Base-by-base conservation (phyloP, 768 basidiomycete species). In the Crassisporium funariophilum region DNA sequence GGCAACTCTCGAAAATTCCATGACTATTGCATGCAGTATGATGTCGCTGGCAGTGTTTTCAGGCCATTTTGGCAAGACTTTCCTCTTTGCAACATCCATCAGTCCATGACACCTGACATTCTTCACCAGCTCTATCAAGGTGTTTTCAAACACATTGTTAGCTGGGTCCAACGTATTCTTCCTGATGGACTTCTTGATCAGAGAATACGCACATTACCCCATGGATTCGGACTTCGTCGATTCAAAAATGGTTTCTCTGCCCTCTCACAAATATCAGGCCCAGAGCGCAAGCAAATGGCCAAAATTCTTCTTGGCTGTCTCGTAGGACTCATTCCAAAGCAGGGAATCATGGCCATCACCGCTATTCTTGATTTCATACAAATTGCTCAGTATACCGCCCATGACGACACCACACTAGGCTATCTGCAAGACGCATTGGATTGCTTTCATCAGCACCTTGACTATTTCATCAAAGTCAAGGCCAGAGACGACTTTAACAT, bases 161-260 rank as follows among this genome's bases (percentile, higher is more conserved):
- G 6, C 4, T 59, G 58, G 58, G 48, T 49, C 20, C 27, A 50
- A 31, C 2, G 2, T 1, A 40, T 52, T 25, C 23, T 58, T 9
- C 12, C 33, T 3, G 44, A 45, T 4, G 24, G 25, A 0, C 41
- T 57, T 1, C 41, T 52, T 2, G 68, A 70, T 29, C 15, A 25
- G 4, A 34, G 47, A 2, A 48, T 58, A 45, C 68, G 2, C 68
- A 71, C 12, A 62, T 75, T 59, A 25, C 76, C 66, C 4, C 41
- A 39, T 2, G 50, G 56, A 13, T 52, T 55, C 31, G 61, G 63
- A 0, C 47, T 74, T 1, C 65, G 66, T 0, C 64, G 65, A 12
- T 76, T 77, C 59, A 59, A 58, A 24, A 68, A 69, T 12, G 73
- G 75, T 0, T 70, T 77, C 15, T 71, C 68, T 2, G 42, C 46